Evolutionary conservation across 2,329 filamentous ascomycete genomes (phyloP).

Genomic region (Davidsoniella australis): DNA sequence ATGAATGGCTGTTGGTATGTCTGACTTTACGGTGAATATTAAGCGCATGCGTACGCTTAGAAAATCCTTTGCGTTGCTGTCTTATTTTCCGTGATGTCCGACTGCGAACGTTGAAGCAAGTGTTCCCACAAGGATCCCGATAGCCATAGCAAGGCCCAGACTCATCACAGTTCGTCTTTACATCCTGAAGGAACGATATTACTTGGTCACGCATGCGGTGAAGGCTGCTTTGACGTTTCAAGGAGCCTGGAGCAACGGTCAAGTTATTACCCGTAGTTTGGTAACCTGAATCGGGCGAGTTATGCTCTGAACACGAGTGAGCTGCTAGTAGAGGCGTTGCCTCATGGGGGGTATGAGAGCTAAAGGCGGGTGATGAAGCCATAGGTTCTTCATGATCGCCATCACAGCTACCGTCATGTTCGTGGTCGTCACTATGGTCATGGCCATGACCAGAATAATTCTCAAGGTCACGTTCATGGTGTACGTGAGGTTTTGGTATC

Average conservation of each 20-base stretch:
- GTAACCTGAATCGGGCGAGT: background rate
- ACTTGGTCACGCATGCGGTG: slow-evolving; percentile 36
- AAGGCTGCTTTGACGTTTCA: slow-evolving; percentile 19
- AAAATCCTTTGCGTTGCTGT: too few species aligned
- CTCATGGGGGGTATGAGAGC: background rate
- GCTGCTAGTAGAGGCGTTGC: background rate
- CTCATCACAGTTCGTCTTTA: slow-evolving; percentile 44
- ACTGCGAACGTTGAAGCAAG: slow-evolving; percentile 40
- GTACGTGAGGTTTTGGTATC: too few species aligned
- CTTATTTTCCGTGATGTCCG: background rate
- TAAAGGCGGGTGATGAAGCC: background rate
- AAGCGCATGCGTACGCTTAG: too few species aligned
- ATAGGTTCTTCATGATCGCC: too few species aligned
- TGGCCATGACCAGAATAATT: too few species aligned
- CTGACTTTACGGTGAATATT: too few species aligned
- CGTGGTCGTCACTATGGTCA: background rate
- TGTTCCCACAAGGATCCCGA: slow-evolving; percentile 47
- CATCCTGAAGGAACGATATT: slow-evolving; percentile 48
- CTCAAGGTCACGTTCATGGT: too few species aligned
- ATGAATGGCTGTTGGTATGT: background rate
- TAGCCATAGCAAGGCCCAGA: slow-evolving; percentile 45
- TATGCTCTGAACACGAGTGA: background rate
- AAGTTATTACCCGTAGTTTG: background rate
- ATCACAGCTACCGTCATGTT: too few species aligned
- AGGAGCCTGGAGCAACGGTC: slow-evolving; percentile 26